Conservation (phyloP, 805 yeast genomes). For the Starmera quercuum region DNA sequence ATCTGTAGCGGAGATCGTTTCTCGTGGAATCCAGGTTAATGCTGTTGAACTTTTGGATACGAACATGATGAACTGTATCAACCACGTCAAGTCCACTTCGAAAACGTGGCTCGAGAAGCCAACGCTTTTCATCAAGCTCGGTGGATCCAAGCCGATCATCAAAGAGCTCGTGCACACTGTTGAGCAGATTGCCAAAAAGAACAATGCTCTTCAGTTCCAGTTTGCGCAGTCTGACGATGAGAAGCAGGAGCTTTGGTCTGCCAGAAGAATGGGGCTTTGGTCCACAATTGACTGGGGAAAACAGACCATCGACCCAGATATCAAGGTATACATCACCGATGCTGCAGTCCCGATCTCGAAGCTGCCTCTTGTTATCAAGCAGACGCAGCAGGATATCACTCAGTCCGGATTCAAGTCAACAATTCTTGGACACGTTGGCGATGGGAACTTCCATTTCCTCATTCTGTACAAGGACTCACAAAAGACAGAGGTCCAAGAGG, state of each 20-base stretch:
- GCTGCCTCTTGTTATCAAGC: conserved; percentile 54
- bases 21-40: conserved; percentile 57
- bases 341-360: conserved; percentile 75
- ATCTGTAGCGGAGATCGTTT: conserved; percentile 54
- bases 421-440: conserved; percentile 77
- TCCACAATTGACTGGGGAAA: conserved; percentile 61
- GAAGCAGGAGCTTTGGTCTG: conserved; percentile 64
- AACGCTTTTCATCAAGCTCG: conserved; percentile 57
- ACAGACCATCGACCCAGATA: conserved; percentile 31
- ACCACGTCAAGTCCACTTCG: conserved; percentile 44
- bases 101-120: conserved; percentile 52
- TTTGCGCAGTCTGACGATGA: conserved; percentile 59
- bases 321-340: conserved; percentile 68
- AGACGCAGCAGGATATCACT: conserved; percentile 52
- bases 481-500: conserved; percentile 32
- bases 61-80: conserved; percentile 62
- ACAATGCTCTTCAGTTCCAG: conserved; percentile 51
- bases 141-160: conserved; percentile 42
- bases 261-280: conserved; percentile 66
- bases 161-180: conserved; percentile 41
- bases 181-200: conserved; percentile 39
- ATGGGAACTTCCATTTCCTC: conserved; percentile 73
- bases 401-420: conserved; percentile 45
- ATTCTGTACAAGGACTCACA: conserved; percentile 51
- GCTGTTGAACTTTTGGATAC: conserved; percentile 74